Evolutionary conservation across 106 monocot genomes (phyloP).

Genomic region (Phalaenopsis aphrodite): DNA sequence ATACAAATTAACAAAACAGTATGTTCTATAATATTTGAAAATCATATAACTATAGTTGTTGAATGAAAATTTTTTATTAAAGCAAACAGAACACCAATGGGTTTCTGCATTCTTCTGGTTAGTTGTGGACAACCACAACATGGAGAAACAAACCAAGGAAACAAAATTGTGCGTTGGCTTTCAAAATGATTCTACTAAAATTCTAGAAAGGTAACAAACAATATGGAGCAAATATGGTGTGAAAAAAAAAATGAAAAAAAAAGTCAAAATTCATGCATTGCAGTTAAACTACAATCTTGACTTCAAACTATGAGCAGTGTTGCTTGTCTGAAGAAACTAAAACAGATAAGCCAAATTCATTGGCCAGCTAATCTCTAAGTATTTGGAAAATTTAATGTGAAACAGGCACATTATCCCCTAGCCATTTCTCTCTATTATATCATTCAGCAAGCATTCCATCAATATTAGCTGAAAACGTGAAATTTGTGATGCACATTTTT

Average conservation of each 20-base stretch:
- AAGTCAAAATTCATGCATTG: neutral
- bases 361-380: neutral
- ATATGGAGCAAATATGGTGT: neutral
- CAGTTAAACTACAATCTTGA: conserved; percentile 1
- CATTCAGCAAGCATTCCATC: neutral
- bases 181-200: neutral
- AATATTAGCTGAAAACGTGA: neutral
- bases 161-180: neutral
- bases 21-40: neutral
- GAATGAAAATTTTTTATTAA: neutral
- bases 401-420: neutral
- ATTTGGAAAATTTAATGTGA: neutral
- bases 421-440: neutral
- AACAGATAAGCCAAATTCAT: neutral
- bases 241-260: neutral
- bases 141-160: neutral
- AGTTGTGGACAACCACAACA: neutral
- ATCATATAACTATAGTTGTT: neutral
- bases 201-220: neutral
- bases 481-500: neutral
- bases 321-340: neutral
- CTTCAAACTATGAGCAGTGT: neutral
- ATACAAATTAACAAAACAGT: neutral
- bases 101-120: neutral
- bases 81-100: neutral